A percentile compares a stretch with the other conserved stretches of the same genome.
Evolutionary conservation across 257 asterid species (phyloP).

Genomic region (Capsicum rhomboideum): DNA sequence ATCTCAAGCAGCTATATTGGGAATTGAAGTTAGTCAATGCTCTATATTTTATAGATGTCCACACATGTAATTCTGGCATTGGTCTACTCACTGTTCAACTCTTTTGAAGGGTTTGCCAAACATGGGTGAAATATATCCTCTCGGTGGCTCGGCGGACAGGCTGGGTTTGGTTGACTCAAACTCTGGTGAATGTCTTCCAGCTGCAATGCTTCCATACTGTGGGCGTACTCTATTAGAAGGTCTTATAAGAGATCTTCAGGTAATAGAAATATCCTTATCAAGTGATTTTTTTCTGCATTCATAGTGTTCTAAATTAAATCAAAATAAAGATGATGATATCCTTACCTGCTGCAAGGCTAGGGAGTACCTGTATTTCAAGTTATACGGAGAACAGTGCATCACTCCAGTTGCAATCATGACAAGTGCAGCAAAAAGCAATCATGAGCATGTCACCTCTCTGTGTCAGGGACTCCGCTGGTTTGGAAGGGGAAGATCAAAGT

Average conservation of each 20-base stretch:
- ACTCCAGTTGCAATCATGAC: constrained; percentile 99
- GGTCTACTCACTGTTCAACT: constrained; percentile 25
- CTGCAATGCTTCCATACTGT: constrained; percentile 98
- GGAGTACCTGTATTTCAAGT: constrained; percentile 90
- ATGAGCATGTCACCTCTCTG: constrained; percentile 53
- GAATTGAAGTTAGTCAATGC: constrained; percentile 73
- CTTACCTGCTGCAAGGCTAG: constrained; percentile 64
- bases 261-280: constrained; percentile 15
- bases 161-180: constrained; percentile 84
- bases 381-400: constrained; percentile 83
- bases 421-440: constrained; percentile 90
- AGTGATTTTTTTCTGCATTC: background rate
- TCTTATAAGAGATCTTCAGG: constrained; percentile 98
- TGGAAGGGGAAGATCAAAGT: constrained; percentile 82
- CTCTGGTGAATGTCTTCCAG: constrained; percentile 96
- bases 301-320: background rate
- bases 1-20: constrained; percentile 92
- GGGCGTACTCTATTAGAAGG: constrained; percentile 96
- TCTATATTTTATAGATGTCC: constrained; percentile 1
- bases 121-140: constrained; percentile 97
- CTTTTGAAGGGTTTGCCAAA: constrained; percentile 91
- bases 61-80: constrained; percentile 2
- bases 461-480: constrained; percentile 82
- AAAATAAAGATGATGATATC: constrained; percentile 15
- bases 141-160: constrained; percentile 98